phyloP scores from a whole-genome alignment of 2,329 filamentous ascomycete genomes.

The Phyllosticta citrichinensis region DNA sequence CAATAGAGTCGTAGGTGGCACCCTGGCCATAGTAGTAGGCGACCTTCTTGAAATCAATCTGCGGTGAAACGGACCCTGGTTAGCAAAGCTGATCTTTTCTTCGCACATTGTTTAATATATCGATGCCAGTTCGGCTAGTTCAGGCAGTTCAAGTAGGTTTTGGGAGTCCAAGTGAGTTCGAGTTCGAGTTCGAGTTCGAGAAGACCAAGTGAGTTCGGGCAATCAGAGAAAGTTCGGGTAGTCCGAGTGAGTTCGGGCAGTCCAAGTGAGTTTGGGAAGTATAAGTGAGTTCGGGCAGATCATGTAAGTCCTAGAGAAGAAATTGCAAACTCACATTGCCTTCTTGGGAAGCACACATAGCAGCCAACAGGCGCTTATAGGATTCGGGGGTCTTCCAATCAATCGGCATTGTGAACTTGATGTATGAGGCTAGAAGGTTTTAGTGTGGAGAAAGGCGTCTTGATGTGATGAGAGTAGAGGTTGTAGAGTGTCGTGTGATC shows the following conservation, averaged over 20 bases:
- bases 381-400: slow-evolving; percentile 28
- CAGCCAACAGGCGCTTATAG: slow-evolving; percentile 31
- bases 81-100: not conserved
- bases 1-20: slow-evolving; percentile 39
- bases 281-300: too few relatives aligned
- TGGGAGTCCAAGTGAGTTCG: not conserved
- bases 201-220: too few relatives aligned
- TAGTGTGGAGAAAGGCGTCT: not conserved
- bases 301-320: not conserved
- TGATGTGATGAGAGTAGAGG: not conserved
- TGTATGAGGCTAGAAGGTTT: not conserved
- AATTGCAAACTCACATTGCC: slow-evolving; percentile 20
- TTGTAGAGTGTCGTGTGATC: not conserved
- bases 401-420: slow-evolving; percentile 19
- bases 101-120: not conserved
- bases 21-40: slow-evolving; percentile 36
- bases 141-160: not conserved
- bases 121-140: not conserved
- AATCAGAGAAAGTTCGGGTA: too few relatives aligned
- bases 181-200: too few relatives aligned
- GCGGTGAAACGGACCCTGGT: not conserved
- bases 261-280: not conserved
- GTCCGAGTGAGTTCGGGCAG: too few relatives aligned
- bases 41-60: slow-evolving; percentile 38
- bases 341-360: slow-evolving; percentile 26